A percentile compares a stretch with the other conserved stretches of the same genome.
phyloP scores from a whole-genome alignment of 257 asterid species.

The Solanum chmielewskii region DNA sequence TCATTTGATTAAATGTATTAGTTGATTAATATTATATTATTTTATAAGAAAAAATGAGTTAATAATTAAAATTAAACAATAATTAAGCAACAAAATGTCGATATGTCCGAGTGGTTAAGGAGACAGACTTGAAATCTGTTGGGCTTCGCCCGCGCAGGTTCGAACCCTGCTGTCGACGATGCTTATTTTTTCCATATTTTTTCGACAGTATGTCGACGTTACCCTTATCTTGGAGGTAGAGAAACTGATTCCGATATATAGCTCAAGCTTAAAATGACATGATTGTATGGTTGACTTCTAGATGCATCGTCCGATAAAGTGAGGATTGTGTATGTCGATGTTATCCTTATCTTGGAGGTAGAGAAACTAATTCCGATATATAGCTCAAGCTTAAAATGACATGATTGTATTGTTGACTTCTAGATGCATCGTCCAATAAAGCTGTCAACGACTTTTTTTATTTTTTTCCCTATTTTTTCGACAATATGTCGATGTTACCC shows the following conservation, averaged over 20 bases:
- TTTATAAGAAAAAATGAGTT: background rate
- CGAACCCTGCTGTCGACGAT: background rate
- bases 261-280: too few species aligned
- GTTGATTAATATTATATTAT: background rate
- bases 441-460: too few species aligned
- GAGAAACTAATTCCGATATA: too few species aligned
- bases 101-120: slow-evolving; percentile 98
- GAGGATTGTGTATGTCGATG: background rate
- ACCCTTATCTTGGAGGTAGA: too few species aligned
- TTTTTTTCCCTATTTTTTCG: too few species aligned
- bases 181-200: background rate
- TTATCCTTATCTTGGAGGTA: too few species aligned
- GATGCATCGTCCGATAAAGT: background rate
- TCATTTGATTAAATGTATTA: background rate
- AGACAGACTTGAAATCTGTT: slow-evolving; percentile 88
- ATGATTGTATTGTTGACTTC: too few species aligned
- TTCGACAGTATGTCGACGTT: too few species aligned
- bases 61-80: background rate
- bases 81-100: background rate
- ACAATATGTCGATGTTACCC: too few species aligned
- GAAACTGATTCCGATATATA: too few species aligned
- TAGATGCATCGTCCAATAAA: too few species aligned
- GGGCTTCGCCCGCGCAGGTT: background rate
- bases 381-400: too few species aligned
- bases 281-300: background rate